Evolutionary conservation across 2,329 filamentous ascomycete species (phyloP).

Genomic region (Microdochium paspali): DNA sequence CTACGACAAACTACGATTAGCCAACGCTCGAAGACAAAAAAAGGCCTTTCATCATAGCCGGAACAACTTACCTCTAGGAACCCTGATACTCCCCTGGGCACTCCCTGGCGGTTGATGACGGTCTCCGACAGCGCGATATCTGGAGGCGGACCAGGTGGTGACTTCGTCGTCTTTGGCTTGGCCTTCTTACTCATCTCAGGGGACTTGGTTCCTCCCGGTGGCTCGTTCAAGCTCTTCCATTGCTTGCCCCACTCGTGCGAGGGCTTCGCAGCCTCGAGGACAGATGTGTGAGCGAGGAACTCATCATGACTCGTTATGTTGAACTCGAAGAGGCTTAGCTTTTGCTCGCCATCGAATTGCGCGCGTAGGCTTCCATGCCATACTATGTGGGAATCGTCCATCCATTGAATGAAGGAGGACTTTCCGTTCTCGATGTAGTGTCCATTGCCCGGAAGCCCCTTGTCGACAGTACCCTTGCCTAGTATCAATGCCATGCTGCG

Average conservation of each 20-base stretch:
- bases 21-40: too few species aligned
- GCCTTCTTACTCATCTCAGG: constrained; percentile 61
- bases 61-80: constrained; percentile 52
- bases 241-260: constrained; percentile 57
- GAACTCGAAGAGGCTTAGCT: constrained; percentile 81
- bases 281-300: constrained; percentile 63
- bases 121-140: constrained; percentile 53
- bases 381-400: constrained; percentile 71
- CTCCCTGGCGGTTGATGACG: constrained; percentile 45
- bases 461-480: constrained; percentile 53
- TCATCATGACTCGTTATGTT: constrained; percentile 69
- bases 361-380: constrained; percentile 69
- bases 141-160: constrained; percentile 47
- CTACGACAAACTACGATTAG: too few species aligned
- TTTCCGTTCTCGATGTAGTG: constrained; percentile 68
- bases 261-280: constrained; percentile 52
- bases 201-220: constrained; percentile 44
- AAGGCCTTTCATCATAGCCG: too few species aligned
- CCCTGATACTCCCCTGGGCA: constrained; percentile 51
- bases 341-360: constrained; percentile 69
- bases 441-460: constrained; percentile 49
- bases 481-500: constrained; percentile 78
- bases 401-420: constrained; percentile 83
- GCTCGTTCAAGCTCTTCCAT: constrained; percentile 46
- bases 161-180: constrained; percentile 50